phyloP scores from a whole-genome alignment of 2,329 filamentous ascomycete genomes.

The Penicillium oxalicum region DNA sequence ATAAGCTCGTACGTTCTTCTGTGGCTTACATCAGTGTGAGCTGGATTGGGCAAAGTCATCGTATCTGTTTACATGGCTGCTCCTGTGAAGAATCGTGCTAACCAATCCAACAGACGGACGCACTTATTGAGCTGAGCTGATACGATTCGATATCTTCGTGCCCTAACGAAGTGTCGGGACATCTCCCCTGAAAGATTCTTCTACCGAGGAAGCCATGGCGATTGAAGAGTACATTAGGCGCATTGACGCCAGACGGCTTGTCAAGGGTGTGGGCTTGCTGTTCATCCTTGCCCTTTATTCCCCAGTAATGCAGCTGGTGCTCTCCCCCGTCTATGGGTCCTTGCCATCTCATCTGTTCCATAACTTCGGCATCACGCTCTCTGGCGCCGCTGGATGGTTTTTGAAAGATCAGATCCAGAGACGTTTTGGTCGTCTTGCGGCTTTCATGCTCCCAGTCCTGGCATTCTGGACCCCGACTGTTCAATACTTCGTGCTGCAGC shows the following conservation, averaged over 20 bases:
- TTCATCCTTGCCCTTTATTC: conserved; percentile 38
- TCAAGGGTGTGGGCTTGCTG: conserved; percentile 29
- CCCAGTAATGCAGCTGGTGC: conserved; percentile 54
- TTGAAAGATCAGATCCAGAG: conserved; percentile 51
- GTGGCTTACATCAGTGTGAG: background rate
- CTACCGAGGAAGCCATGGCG: conserved; percentile 20
- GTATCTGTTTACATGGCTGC: no score
- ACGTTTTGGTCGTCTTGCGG: conserved; percentile 46
- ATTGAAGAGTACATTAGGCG: conserved; percentile 20
- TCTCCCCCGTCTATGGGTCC: conserved; percentile 84
- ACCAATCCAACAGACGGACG: conserved; percentile 5
- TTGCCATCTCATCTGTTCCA: conserved; percentile 73
- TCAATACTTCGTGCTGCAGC: conserved; percentile 64
- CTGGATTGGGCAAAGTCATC: background rate
- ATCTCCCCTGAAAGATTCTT: background rate
- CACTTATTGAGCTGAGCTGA: conserved; percentile 3
- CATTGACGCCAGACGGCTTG: conserved; percentile 23
- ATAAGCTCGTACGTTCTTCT: conserved; percentile 18
- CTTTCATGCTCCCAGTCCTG: conserved; percentile 60
- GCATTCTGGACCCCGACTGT: conserved; percentile 68
- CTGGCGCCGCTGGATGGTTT: conserved; percentile 66
- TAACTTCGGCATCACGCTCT: conserved; percentile 57
- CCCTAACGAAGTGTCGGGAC: conserved; percentile 3
- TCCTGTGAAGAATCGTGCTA: background rate
- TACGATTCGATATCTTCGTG: conserved; percentile 1